Evolutionary conservation across 352 stramenopile species (phyloP).

Genomic region (Lagenidium sp.): DNA sequence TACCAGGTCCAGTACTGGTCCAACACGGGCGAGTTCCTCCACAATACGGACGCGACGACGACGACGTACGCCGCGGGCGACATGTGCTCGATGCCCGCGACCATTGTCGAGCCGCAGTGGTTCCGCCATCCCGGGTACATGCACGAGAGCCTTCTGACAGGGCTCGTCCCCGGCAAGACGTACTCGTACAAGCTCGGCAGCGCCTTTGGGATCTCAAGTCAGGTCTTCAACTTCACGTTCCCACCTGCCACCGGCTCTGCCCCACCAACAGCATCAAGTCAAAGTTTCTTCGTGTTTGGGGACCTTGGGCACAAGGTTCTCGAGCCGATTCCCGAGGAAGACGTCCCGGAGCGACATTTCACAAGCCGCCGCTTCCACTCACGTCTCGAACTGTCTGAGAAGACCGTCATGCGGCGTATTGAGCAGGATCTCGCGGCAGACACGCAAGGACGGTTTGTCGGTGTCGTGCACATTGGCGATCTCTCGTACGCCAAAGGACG

Average conservation of each 20-base stretch:
- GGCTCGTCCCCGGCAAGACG: constrained; percentile 8
- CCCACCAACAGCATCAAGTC: background rate
- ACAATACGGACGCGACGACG: constrained; percentile 4
- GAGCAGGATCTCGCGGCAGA: constrained; percentile 17
- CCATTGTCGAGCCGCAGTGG: constrained; percentile 6
- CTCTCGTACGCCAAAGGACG: constrained; percentile 54
- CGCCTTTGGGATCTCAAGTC: constrained; percentile 17
- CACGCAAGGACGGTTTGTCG: constrained; percentile 20
- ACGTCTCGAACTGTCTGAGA: constrained; percentile 3
- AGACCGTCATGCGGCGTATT: constrained; percentile 33
- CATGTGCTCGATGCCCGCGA: constrained; percentile 19
- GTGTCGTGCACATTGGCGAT: constrained; percentile 69
- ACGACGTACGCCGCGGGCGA: constrained; percentile 14
- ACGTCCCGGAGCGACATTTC: constrained; percentile 14
- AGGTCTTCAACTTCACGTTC: constrained; percentile 16
- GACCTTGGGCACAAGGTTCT: constrained; percentile 18
- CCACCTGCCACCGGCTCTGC: constrained; percentile 2
- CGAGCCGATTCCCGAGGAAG: background rate
- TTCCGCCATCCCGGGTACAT: constrained; percentile 27
- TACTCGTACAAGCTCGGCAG: constrained; percentile 32
- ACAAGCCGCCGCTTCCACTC: constrained; percentile 5
- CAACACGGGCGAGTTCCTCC: constrained; percentile 1
- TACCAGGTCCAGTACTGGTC: constrained; percentile 15
- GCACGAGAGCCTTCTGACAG: constrained; percentile 20
- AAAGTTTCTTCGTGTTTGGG: constrained; percentile 23